phyloP scores from a whole-genome alignment of 352 stramenopile species.

The Phytophthora vignae region DNA sequence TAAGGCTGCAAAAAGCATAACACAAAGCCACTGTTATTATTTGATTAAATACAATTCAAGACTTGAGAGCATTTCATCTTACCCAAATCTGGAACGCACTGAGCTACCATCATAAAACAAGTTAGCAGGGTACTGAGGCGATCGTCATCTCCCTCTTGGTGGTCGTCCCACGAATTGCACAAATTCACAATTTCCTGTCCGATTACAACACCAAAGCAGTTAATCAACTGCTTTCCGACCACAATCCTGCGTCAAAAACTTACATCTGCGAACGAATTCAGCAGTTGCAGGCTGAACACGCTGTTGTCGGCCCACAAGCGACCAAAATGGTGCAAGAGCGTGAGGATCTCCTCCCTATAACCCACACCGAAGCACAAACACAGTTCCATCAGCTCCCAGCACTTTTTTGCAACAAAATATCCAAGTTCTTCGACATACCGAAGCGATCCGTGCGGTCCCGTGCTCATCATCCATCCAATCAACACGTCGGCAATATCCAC shows the following conservation, averaged over 20 bases:
- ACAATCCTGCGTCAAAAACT: constrained; percentile 8
- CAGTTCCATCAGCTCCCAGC: neutral
- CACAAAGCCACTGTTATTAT: constrained; percentile 2
- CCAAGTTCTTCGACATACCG: constrained; percentile 35
- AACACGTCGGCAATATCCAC: constrained; percentile 76
- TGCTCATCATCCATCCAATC: constrained; percentile 73
- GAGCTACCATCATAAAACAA: constrained; percentile 70
- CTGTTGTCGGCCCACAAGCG: constrained; percentile 76
- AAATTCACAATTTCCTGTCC: constrained; percentile 60
- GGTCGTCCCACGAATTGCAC: constrained; percentile 31
- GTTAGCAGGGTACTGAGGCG: constrained; percentile 51
- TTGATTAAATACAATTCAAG: neutral
- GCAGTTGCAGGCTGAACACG: constrained; percentile 72
- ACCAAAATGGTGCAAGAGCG: constrained; percentile 52
- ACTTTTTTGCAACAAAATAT: neutral
- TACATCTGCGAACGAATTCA: constrained; percentile 70
- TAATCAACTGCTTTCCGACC: neutral
- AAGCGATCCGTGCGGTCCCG: constrained; percentile 38
- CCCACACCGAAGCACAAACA: constrained; percentile 3
- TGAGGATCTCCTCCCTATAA: constrained; percentile 57
- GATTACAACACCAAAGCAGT: neutral
- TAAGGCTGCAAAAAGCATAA: constrained; percentile 14
- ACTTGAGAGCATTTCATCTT: constrained; percentile 7
- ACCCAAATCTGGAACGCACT: constrained; percentile 58
- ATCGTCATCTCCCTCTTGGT: constrained; percentile 35